Evolutionary conservation across 176 grass and related monocot species (phyloP), one percentile per base, ranked within the genome.

Genomic region (Carex cristatella): DNA sequence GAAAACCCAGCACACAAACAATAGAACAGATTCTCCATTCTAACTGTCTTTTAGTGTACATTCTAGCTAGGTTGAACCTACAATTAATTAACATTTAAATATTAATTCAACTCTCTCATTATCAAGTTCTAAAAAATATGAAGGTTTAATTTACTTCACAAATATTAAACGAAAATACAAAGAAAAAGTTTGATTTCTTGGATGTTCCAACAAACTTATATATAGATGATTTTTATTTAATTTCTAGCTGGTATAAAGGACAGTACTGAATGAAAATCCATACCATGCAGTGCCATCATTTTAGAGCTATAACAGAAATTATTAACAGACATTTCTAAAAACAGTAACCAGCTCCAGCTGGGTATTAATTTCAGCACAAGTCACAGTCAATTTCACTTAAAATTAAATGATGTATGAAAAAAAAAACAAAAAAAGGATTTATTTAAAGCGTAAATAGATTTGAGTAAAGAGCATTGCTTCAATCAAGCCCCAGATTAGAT

Each of bases 1-100:
- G 84, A 13, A 89, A 4, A 57, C 30, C 76, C 57, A 90, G 74
- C 78, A 76, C 70, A 76, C 69, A 92, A 83, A 82, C 35, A 10
- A 90, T 1, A 7, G 83, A 69, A 80, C 66, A 85, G 53, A 81
- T 85, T 15, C 62, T 48, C 87, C 83, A 81, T 81, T 80, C 60
- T 40, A 69, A 14, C 53, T 44, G 19, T 16, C 79, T 88, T 71
- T 28, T 69, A 81, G 42, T 31, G 23, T 54, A 13, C 87, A 88
- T 88, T 73, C 75, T 88, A 59, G 23, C 75, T 88, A 59, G 23
- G 3, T 54, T 57, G 31, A 84, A 32, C 35, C 61, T 64, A 5
- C 60, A 84, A 63, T 75, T 72, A 84, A 63, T 75, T 72, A 48
- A 72, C 7, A 72, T 48, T 48, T 8, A 72, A 4, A 38, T 23